phyloP scores from a whole-genome alignment of 371 early-diverging fungal species.

The Lichtheimia hyalospora region DNA sequence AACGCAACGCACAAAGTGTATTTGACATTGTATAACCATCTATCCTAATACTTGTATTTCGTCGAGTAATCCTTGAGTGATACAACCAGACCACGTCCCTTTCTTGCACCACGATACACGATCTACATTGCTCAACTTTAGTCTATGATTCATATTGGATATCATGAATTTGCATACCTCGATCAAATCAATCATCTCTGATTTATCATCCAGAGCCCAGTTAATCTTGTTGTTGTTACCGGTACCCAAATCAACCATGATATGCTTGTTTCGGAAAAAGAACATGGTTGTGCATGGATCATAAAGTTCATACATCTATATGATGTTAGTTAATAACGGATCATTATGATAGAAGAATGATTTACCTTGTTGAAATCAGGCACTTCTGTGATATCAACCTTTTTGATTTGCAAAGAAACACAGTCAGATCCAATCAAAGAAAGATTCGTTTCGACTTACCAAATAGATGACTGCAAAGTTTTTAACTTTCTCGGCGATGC shows the following conservation, averaged over 20 bases:
- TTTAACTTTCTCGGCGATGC: conserved; percentile 92
- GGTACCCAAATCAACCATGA: conserved; percentile 97
- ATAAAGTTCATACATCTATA: conserved; percentile 93
- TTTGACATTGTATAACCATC: too few species aligned
- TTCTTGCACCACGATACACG: conserved; percentile 92
- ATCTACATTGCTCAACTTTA: conserved; percentile 30
- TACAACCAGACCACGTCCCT: conserved; percentile 94
- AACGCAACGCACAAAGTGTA: too few species aligned
- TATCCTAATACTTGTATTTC: conserved; percentile 85
- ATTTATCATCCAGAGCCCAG: conserved; percentile 91
- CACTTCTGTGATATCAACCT: conserved; percentile 79
- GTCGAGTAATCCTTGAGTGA: conserved; percentile 96
- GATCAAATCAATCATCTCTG: conserved; percentile 86
- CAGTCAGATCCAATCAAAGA: not conserved
- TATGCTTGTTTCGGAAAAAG: conserved; percentile 96
- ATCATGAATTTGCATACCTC: conserved; percentile 52
- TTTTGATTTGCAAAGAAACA: not conserved
- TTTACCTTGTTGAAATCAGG: conserved; percentile 88
- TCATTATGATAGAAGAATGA: not conserved
- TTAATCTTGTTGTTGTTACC: conserved; percentile 99
- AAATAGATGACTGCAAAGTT: conserved; percentile 97
- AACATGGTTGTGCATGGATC: conserved; percentile 96
- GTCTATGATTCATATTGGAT: not conserved
- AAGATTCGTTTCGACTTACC: conserved; percentile 29
- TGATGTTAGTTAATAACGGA: not conserved